Evolutionary conservation across 306 rosid species (phyloP).

Genomic region (Argentina anserina): DNA sequence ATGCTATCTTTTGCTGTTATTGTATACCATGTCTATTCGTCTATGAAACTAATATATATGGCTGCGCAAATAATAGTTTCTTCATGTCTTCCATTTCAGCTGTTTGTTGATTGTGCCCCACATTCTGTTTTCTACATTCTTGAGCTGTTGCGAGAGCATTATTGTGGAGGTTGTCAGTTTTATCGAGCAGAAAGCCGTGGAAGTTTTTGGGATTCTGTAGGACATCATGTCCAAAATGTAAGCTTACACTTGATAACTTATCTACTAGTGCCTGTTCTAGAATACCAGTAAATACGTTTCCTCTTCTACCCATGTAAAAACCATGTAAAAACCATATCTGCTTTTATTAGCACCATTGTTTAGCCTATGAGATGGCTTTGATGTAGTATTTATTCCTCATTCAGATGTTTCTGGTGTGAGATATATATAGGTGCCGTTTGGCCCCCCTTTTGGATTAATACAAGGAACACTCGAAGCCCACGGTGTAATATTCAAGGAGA

Average conservation of each 20-base stretch:
- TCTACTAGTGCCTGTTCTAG: neutral
- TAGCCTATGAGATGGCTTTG: neutral
- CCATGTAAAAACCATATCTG: neutral
- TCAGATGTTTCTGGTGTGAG: slow-evolving; percentile 7
- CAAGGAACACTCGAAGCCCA: slow-evolving; percentile 77
- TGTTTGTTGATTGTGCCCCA: slow-evolving; percentile 87
- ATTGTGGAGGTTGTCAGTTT: slow-evolving; percentile 74
- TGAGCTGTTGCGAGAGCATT: slow-evolving; percentile 53
- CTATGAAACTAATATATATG: neutral
- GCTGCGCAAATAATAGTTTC: neutral
- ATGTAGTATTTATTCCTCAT: slow-evolving; percentile 11
- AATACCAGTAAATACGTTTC: neutral
- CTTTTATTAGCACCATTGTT: neutral
- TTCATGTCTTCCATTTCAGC: slow-evolving; percentile 43
- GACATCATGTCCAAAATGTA: slow-evolving; percentile 78
- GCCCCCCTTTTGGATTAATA: slow-evolving; percentile 81
- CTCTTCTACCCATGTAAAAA: neutral
- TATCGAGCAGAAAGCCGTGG: slow-evolving; percentile 83
- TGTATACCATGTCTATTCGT: neutral
- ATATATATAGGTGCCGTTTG: slow-evolving; percentile 57
- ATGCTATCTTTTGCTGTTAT: neutral
- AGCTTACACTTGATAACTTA: slow-evolving; percentile 23
- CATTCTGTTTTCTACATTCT: slow-evolving; percentile 67
- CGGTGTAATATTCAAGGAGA: slow-evolving; percentile 50
- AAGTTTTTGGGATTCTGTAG: slow-evolving; percentile 72